These are phyloP conservation scores for Paraglomus occultum DNA, from an alignment of 192 early-diverging fungal genomes.

Conservation along the genomic window DNA sequence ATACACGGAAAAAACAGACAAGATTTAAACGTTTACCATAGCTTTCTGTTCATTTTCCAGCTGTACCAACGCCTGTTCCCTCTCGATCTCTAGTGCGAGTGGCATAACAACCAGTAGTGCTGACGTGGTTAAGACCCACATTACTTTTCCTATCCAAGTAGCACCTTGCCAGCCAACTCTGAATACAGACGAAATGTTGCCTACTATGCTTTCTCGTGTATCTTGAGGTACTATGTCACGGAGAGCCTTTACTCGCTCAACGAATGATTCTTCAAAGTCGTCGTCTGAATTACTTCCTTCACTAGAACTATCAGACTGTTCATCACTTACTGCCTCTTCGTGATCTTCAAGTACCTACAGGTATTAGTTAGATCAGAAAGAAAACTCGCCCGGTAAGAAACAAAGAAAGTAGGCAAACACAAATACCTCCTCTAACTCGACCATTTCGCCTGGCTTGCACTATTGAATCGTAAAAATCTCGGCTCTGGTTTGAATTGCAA, in stretches of 20 bases:
- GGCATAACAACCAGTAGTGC: conserved; percentile 83
- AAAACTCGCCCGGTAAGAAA: background rate
- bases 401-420: background rate
- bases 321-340: conserved; percentile 51
- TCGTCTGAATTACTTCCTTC: conserved; percentile 69
- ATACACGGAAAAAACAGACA: background rate
- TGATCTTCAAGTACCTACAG: conserved; percentile 45
- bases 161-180: conserved; percentile 58
- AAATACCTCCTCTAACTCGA: conserved; percentile 20
- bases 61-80: conserved; percentile 81
- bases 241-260: conserved; percentile 80
- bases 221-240: conserved; percentile 84
- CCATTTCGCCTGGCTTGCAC: conserved; percentile 3
- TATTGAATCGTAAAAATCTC: too few species aligned
- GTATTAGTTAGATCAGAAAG: background rate
- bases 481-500: too few species aligned
- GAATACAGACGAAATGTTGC: conserved; percentile 51
- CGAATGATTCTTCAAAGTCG: conserved; percentile 74
- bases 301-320: conserved; percentile 55
- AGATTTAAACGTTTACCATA: conserved; percentile 9
- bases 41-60: conserved; percentile 60
- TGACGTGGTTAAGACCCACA: conserved; percentile 88
- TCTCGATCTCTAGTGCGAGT: conserved; percentile 82
- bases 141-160: conserved; percentile 72
- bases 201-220: conserved; percentile 63